Conservation (phyloP, 306 rosid species). For the Sphenostylis stenocarpa region DNA sequence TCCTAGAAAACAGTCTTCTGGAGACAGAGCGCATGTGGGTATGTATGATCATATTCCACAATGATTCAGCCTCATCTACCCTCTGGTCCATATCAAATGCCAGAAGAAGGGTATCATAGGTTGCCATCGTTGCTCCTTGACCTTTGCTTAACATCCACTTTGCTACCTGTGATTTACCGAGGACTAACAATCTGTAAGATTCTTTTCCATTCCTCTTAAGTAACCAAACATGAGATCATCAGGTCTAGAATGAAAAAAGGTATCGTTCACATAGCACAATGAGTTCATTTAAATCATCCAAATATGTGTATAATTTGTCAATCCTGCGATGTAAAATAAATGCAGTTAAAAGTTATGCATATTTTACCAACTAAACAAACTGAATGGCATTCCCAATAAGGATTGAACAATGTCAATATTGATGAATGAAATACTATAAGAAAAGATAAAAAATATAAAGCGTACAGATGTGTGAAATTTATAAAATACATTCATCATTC, state of each 20-base stretch:
- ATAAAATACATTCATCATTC: not conserved
- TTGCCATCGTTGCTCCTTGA: conserved; percentile 93
- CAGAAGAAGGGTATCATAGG: conserved; percentile 81
- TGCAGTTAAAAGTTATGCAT: not conserved
- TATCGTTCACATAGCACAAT: not conserved
- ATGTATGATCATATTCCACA: conserved; percentile 93
- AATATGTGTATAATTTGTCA: not conserved
- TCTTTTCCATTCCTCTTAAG: conserved; percentile 2
- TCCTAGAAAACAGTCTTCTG: conserved; percentile 77
- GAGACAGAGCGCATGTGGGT: conserved; percentile 75
- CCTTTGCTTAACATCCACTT: conserved; percentile 99
- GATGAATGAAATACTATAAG: conserved; percentile 17
- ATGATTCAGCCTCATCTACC: conserved; percentile 90
- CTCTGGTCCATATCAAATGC: conserved; percentile 87
- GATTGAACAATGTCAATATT: conserved; percentile 1
- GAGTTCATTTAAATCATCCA: conserved; percentile 1
- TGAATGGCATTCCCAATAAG: conserved; percentile 1
- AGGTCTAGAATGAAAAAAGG: not conserved
- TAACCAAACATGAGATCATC: conserved; percentile 18
- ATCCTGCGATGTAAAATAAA: conserved; percentile 1
- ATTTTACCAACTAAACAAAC: not conserved
- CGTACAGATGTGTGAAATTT: not conserved
- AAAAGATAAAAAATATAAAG: not conserved
- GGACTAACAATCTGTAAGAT: conserved; percentile 21
- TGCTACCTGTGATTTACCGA: conserved; percentile 61